Base-by-base conservation (phyloP, 1,139 yeast genomes). In the Arxiozyma telluris region DNA sequence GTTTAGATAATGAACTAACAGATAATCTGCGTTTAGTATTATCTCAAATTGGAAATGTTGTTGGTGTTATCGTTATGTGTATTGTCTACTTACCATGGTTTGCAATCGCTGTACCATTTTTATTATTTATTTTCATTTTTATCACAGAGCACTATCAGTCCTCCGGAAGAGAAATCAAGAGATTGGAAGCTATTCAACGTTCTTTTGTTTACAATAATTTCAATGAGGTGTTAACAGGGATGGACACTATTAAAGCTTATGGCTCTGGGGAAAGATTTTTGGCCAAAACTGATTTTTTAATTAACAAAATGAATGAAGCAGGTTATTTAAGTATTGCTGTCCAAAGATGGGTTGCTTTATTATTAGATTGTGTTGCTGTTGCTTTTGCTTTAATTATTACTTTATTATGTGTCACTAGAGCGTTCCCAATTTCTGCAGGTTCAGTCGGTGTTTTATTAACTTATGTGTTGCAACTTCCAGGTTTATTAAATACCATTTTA, bases 111-210 rank as follows among this genome's bases (percentile, higher is more conserved):
- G 78, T 87, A 25, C 83, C 86, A 12, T 74, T 82, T 49, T 67
- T 87, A 53, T 61, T 73, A 0, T 54, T 79, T 8, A 55, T 79
- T 23, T 77, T 80, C 55, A 68, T 81, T 11, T 66, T 77, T 18
- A 71, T 84, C 53, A 77, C 87, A 0, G 74, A 77, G 54, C 85
- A 76, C 64, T 87, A 85, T 64, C 88, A 87, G 64, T 84, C 82
- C 53, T 81, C 90, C n/a, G 83, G 91, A 15, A 78, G 95, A 67
- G 96, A 89, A 67, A 73, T 89, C 58, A 89, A 89, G 69, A 80
- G 96, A 62, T 71, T 89, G 62, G 96, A 89, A 67, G 88, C 96
- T 2, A 66, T 80, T 11, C 79, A 84, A 64, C 76, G 96, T 64
- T 87, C 96, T 0, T 76, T 78, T 56, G 90, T 88, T 55, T 88